Evolutionary conservation across 2,329 filamentous ascomycete genomes (phyloP).

Genomic region (Cladorrhinum sp.): DNA sequence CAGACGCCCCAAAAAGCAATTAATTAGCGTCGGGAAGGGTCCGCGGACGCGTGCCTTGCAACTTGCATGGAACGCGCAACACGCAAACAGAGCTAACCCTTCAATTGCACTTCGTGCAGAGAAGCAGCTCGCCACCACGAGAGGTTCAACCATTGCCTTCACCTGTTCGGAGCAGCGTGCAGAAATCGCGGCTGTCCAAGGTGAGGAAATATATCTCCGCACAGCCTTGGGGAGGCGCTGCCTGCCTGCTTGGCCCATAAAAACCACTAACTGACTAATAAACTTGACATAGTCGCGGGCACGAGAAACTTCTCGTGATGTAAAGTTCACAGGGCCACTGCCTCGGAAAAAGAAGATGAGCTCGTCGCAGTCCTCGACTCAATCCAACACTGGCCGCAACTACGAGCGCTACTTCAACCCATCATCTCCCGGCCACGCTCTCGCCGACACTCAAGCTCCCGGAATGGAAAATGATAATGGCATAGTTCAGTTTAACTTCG

Average conservation of each 20-base stretch:
- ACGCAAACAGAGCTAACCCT: conserved; percentile 7
- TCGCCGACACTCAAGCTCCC: conserved; percentile 28
- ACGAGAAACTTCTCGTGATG: conserved; percentile 20
- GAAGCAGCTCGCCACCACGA: conserved; percentile 25
- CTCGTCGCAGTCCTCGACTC: conserved; percentile 52
- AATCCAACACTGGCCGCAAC: conserved; percentile 55
- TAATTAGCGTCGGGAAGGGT: background rate
- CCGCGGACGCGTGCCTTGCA: background rate
- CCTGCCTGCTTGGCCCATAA: conserved; percentile 18
- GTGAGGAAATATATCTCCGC: conserved; percentile 16
- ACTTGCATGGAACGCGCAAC: background rate
- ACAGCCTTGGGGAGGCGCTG: too few relatives aligned
- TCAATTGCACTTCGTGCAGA: conserved; percentile 17
- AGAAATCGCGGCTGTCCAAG: background rate
- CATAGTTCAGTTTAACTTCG: conserved; percentile 45
- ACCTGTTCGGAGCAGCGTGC: conserved; percentile 1
- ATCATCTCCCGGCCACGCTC: conserved; percentile 15
- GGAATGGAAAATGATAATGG: conserved; percentile 44
- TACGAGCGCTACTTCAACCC: conserved; percentile 44
- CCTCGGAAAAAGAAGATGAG: conserved; percentile 33
- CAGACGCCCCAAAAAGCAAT: conserved; percentile 2
- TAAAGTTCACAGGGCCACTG: conserved; percentile 5
- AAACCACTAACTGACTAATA: conserved; percentile 27
- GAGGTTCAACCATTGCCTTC: conserved; percentile 1
- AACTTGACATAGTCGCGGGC: conserved; percentile 12